phyloP scores from a whole-genome alignment of 2,329 filamentous ascomycete species.

The Rhynchosporium secalis region DNA sequence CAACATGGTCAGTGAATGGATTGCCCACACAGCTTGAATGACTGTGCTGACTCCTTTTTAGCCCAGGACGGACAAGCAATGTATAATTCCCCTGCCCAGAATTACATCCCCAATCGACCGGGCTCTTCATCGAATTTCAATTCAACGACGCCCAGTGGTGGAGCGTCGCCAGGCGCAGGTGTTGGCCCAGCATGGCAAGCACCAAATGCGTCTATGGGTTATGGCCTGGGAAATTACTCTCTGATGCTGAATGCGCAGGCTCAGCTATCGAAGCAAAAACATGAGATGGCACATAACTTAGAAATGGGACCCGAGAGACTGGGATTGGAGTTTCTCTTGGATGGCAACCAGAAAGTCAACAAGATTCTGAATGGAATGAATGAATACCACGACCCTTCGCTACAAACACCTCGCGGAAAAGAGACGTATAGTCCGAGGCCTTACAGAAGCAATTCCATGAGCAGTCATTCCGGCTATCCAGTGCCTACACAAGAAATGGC shows the following conservation, averaged over 20 bases:
- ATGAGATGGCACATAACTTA: constrained; percentile 54
- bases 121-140: constrained; percentile 39
- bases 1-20: constrained; percentile 34
- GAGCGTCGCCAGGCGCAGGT: constrained; percentile 42
- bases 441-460: constrained; percentile 32
- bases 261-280: constrained; percentile 47
- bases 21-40: neutral
- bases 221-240: constrained; percentile 37
- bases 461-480: constrained; percentile 35
- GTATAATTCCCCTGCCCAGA: constrained; percentile 28
- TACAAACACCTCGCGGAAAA: constrained; percentile 21
- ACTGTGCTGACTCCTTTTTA: constrained; percentile 6
- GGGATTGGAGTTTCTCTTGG: constrained; percentile 72
- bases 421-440: constrained; percentile 24
- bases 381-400: constrained; percentile 47
- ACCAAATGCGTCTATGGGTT: constrained; percentile 35
- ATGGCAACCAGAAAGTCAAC: constrained; percentile 55
- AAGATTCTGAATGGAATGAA: constrained; percentile 53
- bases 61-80: constrained; percentile 20
- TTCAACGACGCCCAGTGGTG: constrained; percentile 44
- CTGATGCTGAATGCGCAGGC: constrained; percentile 40
- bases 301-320: constrained; percentile 66
- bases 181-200: constrained; percentile 39
- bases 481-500: constrained; percentile 30
- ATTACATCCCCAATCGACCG: constrained; percentile 36